Evolutionary conservation across 1,284 basidiomycete species (phyloP), one percentile per base, ranked within the genome.

Genomic region (Bjerkandera adusta): DNA sequence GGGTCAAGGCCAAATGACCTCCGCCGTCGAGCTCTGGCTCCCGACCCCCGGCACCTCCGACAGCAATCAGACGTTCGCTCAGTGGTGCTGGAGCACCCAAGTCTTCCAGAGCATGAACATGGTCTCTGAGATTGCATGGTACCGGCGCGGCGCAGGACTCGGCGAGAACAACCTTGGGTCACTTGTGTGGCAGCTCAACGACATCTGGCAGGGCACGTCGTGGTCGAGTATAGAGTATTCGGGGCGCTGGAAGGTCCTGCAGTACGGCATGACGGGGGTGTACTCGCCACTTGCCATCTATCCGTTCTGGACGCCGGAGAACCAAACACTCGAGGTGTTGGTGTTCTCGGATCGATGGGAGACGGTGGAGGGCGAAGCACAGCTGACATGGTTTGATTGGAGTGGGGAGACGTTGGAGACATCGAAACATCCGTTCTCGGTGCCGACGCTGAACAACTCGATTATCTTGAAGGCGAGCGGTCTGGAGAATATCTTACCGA

Each of bases 161-260:
- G 71, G 71, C 40, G 77, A 81, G 63, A 76, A 79, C 54, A 84
- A 83, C 59, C 68, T 81, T 25, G 82, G 81, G 5, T 70, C 74
- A 20, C 65, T 81, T 26, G 76, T 82, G 10, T 83, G 80, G 80
- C 80, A 83, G 60, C 67, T 83, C 44, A 84, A 84, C 56, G 81
- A 83, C 58, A 78, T 84, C 38, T 84, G 81, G 81, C 78, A 83
- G 57, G 81, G 76, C 20, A 71, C 74, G 21, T 77, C 72, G 54
- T 83, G 81, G 81, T 72, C 77, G 5, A 68, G 71, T 26, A 70
- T 83, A 55, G 81, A 84, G 57, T 80, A 79, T 54, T 78, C 74
- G 2, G 80, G 80, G 1, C 60, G 80, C 26, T 83, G 80, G 81
- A 83, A 84, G 61, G 74, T 79, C 3, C 63, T 79, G 45, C 71